A percentile compares a stretch with the other conserved stretches of the same genome.
phyloP scores from a whole-genome alignment of 306 rosid genomes.

The Crotalaria pallida region DNA sequence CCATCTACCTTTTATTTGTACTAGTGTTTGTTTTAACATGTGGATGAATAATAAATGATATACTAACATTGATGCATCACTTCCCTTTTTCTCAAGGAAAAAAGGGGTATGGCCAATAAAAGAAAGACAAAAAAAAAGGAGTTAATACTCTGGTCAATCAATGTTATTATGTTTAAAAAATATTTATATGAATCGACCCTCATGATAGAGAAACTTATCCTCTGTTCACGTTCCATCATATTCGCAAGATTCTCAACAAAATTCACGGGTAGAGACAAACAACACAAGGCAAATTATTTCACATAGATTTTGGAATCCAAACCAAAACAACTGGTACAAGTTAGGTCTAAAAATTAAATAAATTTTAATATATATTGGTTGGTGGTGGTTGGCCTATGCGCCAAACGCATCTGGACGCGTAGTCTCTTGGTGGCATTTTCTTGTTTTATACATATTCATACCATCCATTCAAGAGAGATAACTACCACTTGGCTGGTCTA shows the following conservation, averaged over 20 bases:
- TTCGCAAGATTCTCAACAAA: conserved; percentile 16
- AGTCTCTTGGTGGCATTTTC: conserved; percentile 24
- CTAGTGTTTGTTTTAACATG: too few species aligned
- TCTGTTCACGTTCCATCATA: neutral
- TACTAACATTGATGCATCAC: too few species aligned
- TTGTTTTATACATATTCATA: conserved; percentile 23
- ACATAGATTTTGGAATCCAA: conserved; percentile 23
- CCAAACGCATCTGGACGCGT: conserved; percentile 26
- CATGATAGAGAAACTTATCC: neutral
- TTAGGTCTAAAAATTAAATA: conserved; percentile 8
- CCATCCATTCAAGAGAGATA: conserved; percentile 30
- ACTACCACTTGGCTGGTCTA: conserved; percentile 32
- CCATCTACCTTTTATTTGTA: too few species aligned
- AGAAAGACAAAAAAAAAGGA: neutral
- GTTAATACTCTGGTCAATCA: neutral
- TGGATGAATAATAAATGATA: too few species aligned
- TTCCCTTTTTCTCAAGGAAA: too few species aligned
- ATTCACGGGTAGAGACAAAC: neutral
- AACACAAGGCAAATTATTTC: conserved; percentile 9
- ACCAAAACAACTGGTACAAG: neutral
- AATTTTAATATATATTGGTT: conserved; percentile 1
- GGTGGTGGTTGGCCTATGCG: conserved; percentile 36
- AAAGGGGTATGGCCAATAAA: neutral
- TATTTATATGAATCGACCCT: neutral
- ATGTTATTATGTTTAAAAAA: neutral